phyloP scores from a whole-genome alignment of 129 eudicot species.

The Pittosporum tobira region DNA sequence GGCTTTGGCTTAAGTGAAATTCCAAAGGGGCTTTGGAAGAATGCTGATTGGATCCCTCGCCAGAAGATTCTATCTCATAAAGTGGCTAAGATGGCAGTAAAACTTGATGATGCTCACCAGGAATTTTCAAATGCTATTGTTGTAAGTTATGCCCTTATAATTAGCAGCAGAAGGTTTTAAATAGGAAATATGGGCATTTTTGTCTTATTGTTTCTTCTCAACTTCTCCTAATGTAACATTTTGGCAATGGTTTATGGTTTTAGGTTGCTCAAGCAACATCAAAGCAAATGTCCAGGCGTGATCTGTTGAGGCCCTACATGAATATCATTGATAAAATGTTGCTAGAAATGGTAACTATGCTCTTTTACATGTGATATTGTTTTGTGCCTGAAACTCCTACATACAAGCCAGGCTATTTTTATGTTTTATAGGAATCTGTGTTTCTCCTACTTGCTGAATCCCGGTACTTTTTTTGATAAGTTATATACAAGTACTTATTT shows the following conservation, averaged over 20 bases:
- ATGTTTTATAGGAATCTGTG: neutral
- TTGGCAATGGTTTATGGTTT: conserved; percentile 12
- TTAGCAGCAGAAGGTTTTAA: neutral
- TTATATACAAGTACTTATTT: neutral
- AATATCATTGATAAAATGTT: conserved; percentile 67
- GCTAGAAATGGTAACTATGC: conserved; percentile 55
- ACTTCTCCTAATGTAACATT: conserved; percentile 10
- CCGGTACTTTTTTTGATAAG: neutral
- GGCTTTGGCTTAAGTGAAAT: conserved; percentile 94
- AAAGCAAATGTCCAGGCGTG: conserved; percentile 92
- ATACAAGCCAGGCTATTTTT: neutral
- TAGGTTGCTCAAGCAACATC: conserved; percentile 98
- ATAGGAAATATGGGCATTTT: neutral
- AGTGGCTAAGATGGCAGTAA: conserved; percentile 76
- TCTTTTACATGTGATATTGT: conserved; percentile 4
- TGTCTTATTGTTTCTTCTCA: neutral
- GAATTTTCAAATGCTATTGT: conserved; percentile 88
- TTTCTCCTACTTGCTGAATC: neutral
- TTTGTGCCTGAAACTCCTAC: conserved; percentile 2
- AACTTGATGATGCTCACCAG: conserved; percentile 93
- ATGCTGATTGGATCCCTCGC: conserved; percentile 57
- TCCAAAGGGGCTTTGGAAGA: conserved; percentile 77
- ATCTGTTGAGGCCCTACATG: conserved; percentile 90
- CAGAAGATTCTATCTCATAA: conserved; percentile 85
- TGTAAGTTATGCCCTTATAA: conserved; percentile 37